Evolutionary conservation across 768 basidiomycete genomes (phyloP).

Genomic region (Terana coerulea): DNA sequence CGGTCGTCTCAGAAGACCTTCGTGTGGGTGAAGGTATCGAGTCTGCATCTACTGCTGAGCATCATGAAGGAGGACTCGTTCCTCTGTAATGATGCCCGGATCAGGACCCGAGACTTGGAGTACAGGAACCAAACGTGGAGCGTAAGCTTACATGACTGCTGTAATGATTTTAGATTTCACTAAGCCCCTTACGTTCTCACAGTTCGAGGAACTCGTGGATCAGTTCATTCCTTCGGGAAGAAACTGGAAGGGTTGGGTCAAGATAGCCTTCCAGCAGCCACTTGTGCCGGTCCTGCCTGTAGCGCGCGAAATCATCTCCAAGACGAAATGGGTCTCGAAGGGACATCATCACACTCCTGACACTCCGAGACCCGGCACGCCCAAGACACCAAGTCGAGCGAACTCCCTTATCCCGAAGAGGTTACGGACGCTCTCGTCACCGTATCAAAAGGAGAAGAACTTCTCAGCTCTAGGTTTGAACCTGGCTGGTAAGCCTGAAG

Average conservation of each 20-base stretch:
- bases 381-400: not conserved
- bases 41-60: slow-evolving; percentile 70
- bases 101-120: slow-evolving; percentile 75
- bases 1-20: slow-evolving; percentile 84
- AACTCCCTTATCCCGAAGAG: slow-evolving; percentile 4
- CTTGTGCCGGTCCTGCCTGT: slow-evolving; percentile 75
- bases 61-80: slow-evolving; percentile 84
- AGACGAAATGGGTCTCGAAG: slow-evolving; percentile 65
- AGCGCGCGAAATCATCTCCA: slow-evolving; percentile 72
- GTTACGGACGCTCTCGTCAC: slow-evolving; percentile 5
- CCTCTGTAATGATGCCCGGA: slow-evolving; percentile 73
- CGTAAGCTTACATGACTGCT: slow-evolving; percentile 40
- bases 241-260: slow-evolving; percentile 79
- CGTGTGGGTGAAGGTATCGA: slow-evolving; percentile 71
- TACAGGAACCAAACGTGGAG: slow-evolving; percentile 83
- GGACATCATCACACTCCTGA: slow-evolving; percentile 2
- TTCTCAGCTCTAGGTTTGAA: slow-evolving; percentile 8
- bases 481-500: too few species aligned
- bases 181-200: slow-evolving; percentile 3
- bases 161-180: slow-evolving; percentile 7
- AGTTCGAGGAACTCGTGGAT: slow-evolving; percentile 79
- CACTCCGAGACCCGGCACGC: not conserved
- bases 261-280: slow-evolving; percentile 79
- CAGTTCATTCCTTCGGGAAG: slow-evolving; percentile 77
- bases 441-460: slow-evolving; percentile 3